These are phyloP conservation scores for Pseudotulostoma volvatum DNA, from an alignment of 495 filamentous ascomycete genomes.

Conservation along the genomic window DNA sequence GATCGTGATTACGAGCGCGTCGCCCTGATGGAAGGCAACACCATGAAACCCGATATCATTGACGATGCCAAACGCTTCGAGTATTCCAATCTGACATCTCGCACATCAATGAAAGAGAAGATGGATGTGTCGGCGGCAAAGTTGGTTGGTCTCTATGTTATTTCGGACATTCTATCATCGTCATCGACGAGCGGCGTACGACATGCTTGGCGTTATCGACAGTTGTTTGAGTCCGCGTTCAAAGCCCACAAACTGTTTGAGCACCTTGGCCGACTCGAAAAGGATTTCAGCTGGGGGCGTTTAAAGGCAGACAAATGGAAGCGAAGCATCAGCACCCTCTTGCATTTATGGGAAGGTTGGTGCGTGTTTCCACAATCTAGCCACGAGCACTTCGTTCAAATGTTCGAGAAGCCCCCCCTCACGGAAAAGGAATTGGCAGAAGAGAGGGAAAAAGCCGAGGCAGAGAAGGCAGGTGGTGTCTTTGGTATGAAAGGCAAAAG, in stretches of 20 bases:
- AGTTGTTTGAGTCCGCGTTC: conserved; percentile 66
- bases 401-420: conserved; percentile 60
- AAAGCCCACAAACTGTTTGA: conserved; percentile 60
- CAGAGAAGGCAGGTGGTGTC: conserved; percentile 20
- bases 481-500: conserved; percentile 33
- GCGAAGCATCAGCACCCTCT: conserved; percentile 52
- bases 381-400: conserved; percentile 53
- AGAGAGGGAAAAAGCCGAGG: conserved; percentile 31
- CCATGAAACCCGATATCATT: conserved; percentile 22
- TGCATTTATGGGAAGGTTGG: conserved; percentile 80
- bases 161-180: conserved; percentile 78
- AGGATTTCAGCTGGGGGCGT: conserved; percentile 64
- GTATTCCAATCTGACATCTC: conserved; percentile 13
- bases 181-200: conserved; percentile 69
- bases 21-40: conserved; percentile 20
- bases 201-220: conserved; percentile 81
- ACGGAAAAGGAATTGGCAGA: conserved; percentile 34
- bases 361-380: conserved; percentile 65
- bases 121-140: conserved; percentile 57
- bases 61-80: conserved; percentile 13
- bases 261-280: conserved; percentile 59
- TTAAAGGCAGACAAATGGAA: conserved; percentile 84
- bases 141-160: conserved; percentile 68
- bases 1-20: conserved; percentile 33
- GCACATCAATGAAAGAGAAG: conserved; percentile 20